A percentile compares a stretch with the other conserved stretches of the same genome.
These are phyloP conservation scores for Rhodotorula sphaerocarpa DNA, from an alignment of 768 basidiomycete species.

Conservation along the genomic window DNA sequence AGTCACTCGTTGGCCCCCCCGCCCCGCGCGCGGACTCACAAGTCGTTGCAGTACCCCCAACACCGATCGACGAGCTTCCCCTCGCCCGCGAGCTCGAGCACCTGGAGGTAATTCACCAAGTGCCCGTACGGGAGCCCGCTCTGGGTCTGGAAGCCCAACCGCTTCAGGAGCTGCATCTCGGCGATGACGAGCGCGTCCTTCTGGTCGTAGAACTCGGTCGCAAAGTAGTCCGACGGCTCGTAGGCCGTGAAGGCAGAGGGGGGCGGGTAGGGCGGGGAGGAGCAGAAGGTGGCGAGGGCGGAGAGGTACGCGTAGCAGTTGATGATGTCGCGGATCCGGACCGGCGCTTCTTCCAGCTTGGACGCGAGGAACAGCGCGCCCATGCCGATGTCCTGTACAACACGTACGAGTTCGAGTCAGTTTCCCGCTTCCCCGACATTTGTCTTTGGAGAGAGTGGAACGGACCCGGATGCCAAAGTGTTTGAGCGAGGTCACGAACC, in stretches of 20 bases:
- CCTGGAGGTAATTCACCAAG: conserved; percentile 83
- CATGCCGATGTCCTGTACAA: conserved; percentile 69
- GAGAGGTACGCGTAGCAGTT: conserved; percentile 85
- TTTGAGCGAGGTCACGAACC: conserved; percentile 88
- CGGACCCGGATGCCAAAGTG: conserved; percentile 87
- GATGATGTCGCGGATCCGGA: conserved; percentile 86
- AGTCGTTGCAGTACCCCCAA: conserved; percentile 95
- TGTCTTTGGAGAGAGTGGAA: conserved; percentile 23
- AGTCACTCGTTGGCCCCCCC: no score
- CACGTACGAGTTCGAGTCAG: not conserved
- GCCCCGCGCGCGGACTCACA: conserved; percentile 56
- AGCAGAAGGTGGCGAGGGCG: conserved; percentile 22
- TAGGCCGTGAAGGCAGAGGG: conserved; percentile 47
- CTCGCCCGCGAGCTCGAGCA: conserved; percentile 71
- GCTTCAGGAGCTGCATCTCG: conserved; percentile 96
- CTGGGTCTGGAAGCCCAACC: conserved; percentile 88
- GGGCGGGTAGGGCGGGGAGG: conserved; percentile 11
- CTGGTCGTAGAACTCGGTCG: conserved; percentile 79
- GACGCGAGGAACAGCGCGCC: conserved; percentile 81
- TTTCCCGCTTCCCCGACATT: no score
- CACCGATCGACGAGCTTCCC: conserved; percentile 65
- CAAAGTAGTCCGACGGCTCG: conserved; percentile 78
- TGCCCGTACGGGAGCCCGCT: conserved; percentile 89
- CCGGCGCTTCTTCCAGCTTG: conserved; percentile 82
- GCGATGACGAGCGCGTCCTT: conserved; percentile 88